Base-by-base conservation (phyloP, 2,329 filamentous ascomycete species). In the Knufia fluminis region DNA sequence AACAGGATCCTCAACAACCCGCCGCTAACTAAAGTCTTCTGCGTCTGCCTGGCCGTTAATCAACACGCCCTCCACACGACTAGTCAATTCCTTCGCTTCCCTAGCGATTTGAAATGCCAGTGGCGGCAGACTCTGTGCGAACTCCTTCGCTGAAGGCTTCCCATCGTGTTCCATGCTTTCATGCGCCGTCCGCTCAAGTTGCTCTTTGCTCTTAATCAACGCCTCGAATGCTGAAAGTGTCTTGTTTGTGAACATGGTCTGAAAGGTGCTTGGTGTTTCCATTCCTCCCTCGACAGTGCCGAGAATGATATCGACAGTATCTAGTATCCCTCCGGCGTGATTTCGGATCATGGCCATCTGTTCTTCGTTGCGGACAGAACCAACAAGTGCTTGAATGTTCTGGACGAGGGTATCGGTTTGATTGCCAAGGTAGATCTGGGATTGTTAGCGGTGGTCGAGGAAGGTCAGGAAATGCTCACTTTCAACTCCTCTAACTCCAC, bases 71-170 rank as follows among this genome's bases (percentile, higher is more conserved):
- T 76, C 73, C 26, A 76, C 64, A 28, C 70, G 64, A 20, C 72
- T 65, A 9, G 80, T 77, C 52, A 87, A 69, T 63, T 86, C 86
- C 71, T 91, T 92, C 46, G 84, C 85, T 66, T 89, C 85, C 52
- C 85, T 76, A 4, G 85, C 87, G 62, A 91, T 84, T 66, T 88
- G 85, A 66, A 94, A 94, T n/a, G 86, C 86, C 57, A 92, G 81
- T 1, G 86, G 86, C 9, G 86, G 86, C 45, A 94, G 69, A 23
- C 79, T 82, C 64, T 84, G 81, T 48, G 77, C 83, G 72, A 83
- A 83, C 61, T 73, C 72, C 4, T 66, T 68, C 17, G 67, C 56
- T 41, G 77, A 69, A 35, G 72, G 71, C 14, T 72, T 68, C 42
- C 74, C 75, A 6, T 73, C 76, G 22, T 84, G 75, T 7, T 78